These are phyloP conservation scores for Suhomyces xylopsoci DNA, from an alignment of 805 yeast species.

Conservation along the genomic window DNA sequence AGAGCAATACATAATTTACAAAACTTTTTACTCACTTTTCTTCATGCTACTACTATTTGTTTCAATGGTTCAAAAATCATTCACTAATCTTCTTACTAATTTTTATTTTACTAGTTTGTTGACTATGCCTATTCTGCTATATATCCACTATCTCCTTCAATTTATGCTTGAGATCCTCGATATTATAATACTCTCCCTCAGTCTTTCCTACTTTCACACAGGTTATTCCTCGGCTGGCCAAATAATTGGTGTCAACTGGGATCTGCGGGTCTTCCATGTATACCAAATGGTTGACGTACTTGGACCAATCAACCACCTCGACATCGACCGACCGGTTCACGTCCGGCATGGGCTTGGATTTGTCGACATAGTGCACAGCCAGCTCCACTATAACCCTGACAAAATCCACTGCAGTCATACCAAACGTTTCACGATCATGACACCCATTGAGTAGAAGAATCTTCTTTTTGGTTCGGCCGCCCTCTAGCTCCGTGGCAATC, in stretches of 20 bases:
- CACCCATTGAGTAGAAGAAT: slow-evolving; percentile 71
- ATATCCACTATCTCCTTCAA: background rate
- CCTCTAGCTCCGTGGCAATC: slow-evolving; percentile 26
- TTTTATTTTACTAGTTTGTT: too few species aligned
- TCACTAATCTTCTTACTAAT: too few species aligned
- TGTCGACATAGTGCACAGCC: slow-evolving; percentile 48
- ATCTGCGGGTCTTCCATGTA: slow-evolving; percentile 53
- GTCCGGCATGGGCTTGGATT: slow-evolving; percentile 15
- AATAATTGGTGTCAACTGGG: slow-evolving; percentile 40
- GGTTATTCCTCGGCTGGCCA: slow-evolving; percentile 41
- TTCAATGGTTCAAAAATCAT: too few species aligned
- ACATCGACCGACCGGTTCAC: slow-evolving; percentile 6
- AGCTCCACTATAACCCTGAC: slow-evolving; percentile 54
- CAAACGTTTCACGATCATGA: slow-evolving; percentile 75
- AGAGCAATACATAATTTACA: background rate
- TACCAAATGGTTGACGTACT: slow-evolving; percentile 62
- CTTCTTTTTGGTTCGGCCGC: slow-evolving; percentile 34
- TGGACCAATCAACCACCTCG: slow-evolving; percentile 30
- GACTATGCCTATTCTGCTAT: background rate
- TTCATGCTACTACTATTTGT: too few species aligned
- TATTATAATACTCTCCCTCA: slow-evolving; percentile 37
- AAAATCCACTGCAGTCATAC: slow-evolving; percentile 60
- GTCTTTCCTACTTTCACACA: slow-evolving; percentile 42
- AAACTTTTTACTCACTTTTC: too few species aligned
- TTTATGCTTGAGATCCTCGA: slow-evolving; percentile 28